Base-by-base conservation (phyloP, 106 monocot species). In the Allium cepa region DNA sequence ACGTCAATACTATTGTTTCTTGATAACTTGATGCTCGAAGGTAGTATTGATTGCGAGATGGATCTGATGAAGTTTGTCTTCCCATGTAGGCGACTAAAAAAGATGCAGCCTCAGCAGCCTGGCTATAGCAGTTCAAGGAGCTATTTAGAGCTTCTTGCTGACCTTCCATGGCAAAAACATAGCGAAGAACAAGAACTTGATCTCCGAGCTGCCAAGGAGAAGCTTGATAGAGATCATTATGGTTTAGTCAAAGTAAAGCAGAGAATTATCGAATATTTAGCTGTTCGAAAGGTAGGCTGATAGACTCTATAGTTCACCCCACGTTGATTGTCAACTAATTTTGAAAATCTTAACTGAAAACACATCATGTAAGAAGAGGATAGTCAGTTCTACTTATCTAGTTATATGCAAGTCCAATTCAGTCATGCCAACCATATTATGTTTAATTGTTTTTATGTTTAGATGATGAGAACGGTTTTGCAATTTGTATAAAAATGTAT, bases 41-140 rank as follows among this genome's bases (percentile, higher is more conserved):
- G 45, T 45, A 10, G 46, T 12, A 10, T 36, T 62, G 28, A 3
- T 62, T 36, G 62, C 26, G 9, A 36, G 62, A 5, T 36, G 36
- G 14, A 11, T 62, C 26, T 36, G 8, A 12, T 62, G 46, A 62
- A 62, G 28, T 62, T 62, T 62, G 3, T 62, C 97, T 92, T 36
- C 36, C 36, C 36, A 36, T 36, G 36, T 36, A 36, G 99, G 72
- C 80, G 99, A 27, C 53, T 99, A 45, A 87, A 72, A 66, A 99
- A 99, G 77, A 99, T 99, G 99, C 99, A 93, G 68, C 99, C 99
- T 68, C 99, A 99, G 46, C 90, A 99, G 57, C 99, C 99, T 71
- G 99, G 93, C 28, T 93, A 93, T 71, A 93, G 90, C 72, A 90
- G 93, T 76, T 99, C 99, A 17, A 89, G 92, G 60, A 81, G 75